phyloP scores from a whole-genome alignment of 2,329 filamentous ascomycete genomes.

The Byssochlamys sp. region DNA sequence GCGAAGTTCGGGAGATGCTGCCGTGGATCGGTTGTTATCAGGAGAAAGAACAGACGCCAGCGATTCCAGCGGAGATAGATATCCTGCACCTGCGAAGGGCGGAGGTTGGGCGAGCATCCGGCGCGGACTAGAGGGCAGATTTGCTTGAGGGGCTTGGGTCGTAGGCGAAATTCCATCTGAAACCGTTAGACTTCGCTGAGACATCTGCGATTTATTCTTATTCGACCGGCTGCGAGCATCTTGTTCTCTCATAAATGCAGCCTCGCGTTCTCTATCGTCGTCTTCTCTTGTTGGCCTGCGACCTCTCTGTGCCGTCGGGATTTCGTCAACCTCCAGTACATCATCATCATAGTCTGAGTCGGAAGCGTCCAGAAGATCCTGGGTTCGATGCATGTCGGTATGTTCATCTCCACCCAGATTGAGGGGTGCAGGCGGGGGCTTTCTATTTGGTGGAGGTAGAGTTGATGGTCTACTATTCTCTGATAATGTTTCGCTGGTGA shows the following conservation, averaged over 20 bases:
- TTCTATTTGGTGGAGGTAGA: slow-evolving; percentile 56
- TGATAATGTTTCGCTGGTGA: background rate
- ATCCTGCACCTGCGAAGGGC: slow-evolving; percentile 12
- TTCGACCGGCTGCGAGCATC: slow-evolving; percentile 64
- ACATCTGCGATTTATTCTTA: slow-evolving; percentile 55
- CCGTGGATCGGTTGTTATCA: slow-evolving; percentile 12
- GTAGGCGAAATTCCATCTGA: slow-evolving; percentile 5
- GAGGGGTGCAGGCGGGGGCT: slow-evolving; percentile 75
- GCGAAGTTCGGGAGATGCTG: slow-evolving; percentile 27
- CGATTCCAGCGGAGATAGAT: slow-evolving; percentile 17
- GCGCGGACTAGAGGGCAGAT: slow-evolving; percentile 50
- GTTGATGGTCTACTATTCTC: slow-evolving; percentile 9
- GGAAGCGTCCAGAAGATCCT: slow-evolving; percentile 49
- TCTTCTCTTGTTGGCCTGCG: slow-evolving; percentile 77
- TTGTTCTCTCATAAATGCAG: slow-evolving; percentile 56
- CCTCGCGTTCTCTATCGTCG: slow-evolving; percentile 69
- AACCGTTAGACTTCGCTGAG: slow-evolving; percentile 35
- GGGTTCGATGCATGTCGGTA: slow-evolving; percentile 36
- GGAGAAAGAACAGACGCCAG: slow-evolving; percentile 25
- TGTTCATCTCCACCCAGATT: slow-evolving; percentile 50
- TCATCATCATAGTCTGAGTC: slow-evolving; percentile 80
- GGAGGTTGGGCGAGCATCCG: slow-evolving; percentile 36
- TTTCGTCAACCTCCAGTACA: slow-evolving; percentile 58
- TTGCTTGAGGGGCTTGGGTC: slow-evolving; percentile 5
- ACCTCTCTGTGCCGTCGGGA: slow-evolving; percentile 54